Evolutionary conservation across 1,284 basidiomycete genomes (phyloP), one percentile per base, ranked within the genome.

Genomic region (Amylostereum areolatum): DNA sequence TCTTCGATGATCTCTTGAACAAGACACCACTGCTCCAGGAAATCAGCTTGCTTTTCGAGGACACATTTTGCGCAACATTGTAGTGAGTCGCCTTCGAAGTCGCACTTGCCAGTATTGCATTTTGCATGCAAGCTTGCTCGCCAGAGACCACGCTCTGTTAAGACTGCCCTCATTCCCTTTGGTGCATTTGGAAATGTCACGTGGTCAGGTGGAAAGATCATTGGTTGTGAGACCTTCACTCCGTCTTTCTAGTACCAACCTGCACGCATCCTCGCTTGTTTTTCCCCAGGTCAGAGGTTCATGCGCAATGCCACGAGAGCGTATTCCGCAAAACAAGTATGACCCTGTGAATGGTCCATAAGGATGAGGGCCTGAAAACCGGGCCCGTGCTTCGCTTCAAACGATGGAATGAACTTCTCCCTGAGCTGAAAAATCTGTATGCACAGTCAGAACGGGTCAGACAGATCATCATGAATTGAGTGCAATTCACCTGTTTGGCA

Each of bases 331-430:
- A 72, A 73, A 43, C 66, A 62, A 8, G 60, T 63, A 49, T 74
- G 70, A 0, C 70, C 71, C 46, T 72, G 66, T 4, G 66, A 72
- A 50, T 72, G 66, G 46, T 72, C 63, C n/a, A 72, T 61, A 32
- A 71, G 51, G 32, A 73, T 51, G 0, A 71, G 51, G 2, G 63
- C 65, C 47, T 68, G 63, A 54, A 62, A 67, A 3, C 56, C 63
- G 7, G 64, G 57, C 0, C 66, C 62, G 55, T 71, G 68, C 3
- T 48, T 47, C 4, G 24, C 18, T 46, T 69, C 60, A 53, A 70
- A 69, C 12, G 60, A 57, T 1, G 67, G 68, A 45, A 71, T 68
- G 39, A 71, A 68, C 47, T 66, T 70, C 33, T 68, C 64, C 31
- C 42, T 50, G 34, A 57, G 50, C 56, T 56, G 49, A 4, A 43